Conservation (phyloP, 306 rosid species). For the Cucurbita ficifolia region DNA sequence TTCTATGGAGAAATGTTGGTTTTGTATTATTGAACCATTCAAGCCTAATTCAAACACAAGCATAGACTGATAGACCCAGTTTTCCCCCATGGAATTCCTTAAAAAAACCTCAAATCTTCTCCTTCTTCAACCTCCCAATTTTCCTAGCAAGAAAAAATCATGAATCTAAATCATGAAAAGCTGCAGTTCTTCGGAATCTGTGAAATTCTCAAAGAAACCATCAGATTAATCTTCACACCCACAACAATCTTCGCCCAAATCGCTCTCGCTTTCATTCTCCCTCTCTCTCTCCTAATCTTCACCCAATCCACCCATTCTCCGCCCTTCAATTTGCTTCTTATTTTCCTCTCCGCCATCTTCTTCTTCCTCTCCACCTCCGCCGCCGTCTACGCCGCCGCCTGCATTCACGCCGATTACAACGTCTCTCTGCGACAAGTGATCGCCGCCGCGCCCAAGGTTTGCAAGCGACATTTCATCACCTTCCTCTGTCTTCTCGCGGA, state of each 20-base stretch:
- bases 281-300: slow-evolving; percentile 13
- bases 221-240: not conserved
- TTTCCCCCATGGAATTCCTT: too few species aligned
- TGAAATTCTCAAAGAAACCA: not conserved
- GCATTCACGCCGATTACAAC: slow-evolving; percentile 1
- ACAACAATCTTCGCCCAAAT: slow-evolving; percentile 14
- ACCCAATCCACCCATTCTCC: not conserved
- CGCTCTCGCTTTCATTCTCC: slow-evolving; percentile 18
- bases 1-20: too few species aligned
- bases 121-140: not conserved
- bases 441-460: not conserved
- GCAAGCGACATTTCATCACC: slow-evolving; percentile 16
- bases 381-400: slow-evolving; percentile 18
- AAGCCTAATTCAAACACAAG: too few species aligned
- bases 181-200: not conserved
- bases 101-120: not conserved
- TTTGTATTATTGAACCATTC: too few species aligned
- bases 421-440: slow-evolving; percentile 9
- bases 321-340: slow-evolving; percentile 13
- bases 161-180: not conserved
- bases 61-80: too few species aligned
- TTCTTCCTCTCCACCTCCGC: slow-evolving; percentile 21
- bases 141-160: not conserved
- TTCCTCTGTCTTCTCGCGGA: slow-evolving; percentile 4
- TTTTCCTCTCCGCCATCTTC: slow-evolving; percentile 10